These are phyloP conservation scores for Trichoderma sp. DNA, from an alignment of 2,329 filamentous ascomycete species.

Conservation along the genomic window DNA sequence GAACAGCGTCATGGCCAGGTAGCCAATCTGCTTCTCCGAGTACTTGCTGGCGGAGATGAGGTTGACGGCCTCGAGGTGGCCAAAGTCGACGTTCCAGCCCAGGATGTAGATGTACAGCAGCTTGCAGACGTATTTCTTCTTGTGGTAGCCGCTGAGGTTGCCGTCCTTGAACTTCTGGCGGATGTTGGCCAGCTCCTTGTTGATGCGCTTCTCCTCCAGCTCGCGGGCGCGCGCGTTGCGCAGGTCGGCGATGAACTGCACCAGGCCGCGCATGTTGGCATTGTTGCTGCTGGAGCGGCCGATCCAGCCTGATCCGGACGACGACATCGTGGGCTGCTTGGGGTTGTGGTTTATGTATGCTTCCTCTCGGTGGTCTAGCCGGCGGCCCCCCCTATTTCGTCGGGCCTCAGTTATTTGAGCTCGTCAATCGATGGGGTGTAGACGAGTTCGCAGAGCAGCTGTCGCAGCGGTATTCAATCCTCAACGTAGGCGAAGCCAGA, in stretches of 20 bases:
- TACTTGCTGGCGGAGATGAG: slow-evolving; percentile 96
- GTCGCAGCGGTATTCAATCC: slow-evolving; percentile 1
- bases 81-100: slow-evolving; percentile 98
- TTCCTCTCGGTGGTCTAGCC: neutral
- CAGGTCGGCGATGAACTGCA: slow-evolving; percentile 97
- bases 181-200: slow-evolving; percentile 98
- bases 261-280: slow-evolving; percentile 77
- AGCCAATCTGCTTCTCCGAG: slow-evolving; percentile 99
- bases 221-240: slow-evolving; percentile 93
- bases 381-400: slow-evolving; percentile 14
- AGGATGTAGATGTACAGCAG: slow-evolving; percentile 98
- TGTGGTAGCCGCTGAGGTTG: slow-evolving; percentile 92
- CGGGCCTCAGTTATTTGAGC: neutral
- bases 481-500: slow-evolving; percentile 31
- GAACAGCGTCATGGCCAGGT: slow-evolving; percentile 95
- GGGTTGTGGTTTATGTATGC: neutral
- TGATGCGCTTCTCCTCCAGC: slow-evolving; percentile 97
- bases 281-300: slow-evolving; percentile 67
- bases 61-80: slow-evolving; percentile 96
- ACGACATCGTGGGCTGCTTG: slow-evolving; percentile 51
- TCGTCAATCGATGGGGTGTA: slow-evolving; percentile 1
- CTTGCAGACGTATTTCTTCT: slow-evolving; percentile 99
- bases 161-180: slow-evolving; percentile 97
- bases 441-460: slow-evolving; percentile 5
- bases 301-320: slow-evolving; percentile 62